These are phyloP conservation scores for Podospora tetraspora DNA, from an alignment of 495 filamentous ascomycete species.

Conservation along the genomic window DNA sequence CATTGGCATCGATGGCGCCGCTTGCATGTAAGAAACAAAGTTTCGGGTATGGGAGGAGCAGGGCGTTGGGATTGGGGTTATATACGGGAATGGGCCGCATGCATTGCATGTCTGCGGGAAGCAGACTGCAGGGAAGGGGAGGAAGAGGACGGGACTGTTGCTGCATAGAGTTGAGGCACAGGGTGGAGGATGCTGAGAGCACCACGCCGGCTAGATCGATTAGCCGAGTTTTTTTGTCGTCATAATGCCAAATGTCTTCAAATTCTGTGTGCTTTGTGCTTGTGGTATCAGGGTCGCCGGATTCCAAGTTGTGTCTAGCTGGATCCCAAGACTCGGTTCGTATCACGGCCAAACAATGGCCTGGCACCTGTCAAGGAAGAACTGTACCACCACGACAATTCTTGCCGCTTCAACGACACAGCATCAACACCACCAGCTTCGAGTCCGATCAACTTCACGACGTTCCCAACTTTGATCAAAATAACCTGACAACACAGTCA, in stretches of 20 bases:
- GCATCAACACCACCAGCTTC: not conserved
- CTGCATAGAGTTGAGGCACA: not conserved
- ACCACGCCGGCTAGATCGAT: not conserved
- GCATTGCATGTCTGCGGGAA: not conserved
- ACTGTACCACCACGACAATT: not conserved
- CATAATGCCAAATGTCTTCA: not conserved
- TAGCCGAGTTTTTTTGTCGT: not conserved
- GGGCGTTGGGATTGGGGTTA: slow-evolving; percentile 3
- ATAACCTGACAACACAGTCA: not conserved
- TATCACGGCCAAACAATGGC: not conserved
- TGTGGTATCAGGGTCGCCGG: not conserved
- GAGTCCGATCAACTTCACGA: not conserved
- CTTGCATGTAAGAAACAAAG: slow-evolving; percentile 39
- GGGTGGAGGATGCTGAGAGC: not conserved
- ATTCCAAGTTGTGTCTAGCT: too few relatives aligned
- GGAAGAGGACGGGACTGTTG: not conserved
- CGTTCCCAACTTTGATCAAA: not conserved
- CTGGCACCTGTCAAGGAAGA: not conserved
- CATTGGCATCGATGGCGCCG: slow-evolving; percentile 43
- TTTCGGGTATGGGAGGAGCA: not conserved
- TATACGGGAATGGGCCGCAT: not conserved
- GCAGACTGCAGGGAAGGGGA: not conserved
- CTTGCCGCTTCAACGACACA: not conserved
- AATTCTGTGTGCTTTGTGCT: not conserved
- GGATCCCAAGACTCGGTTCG: too few relatives aligned